A percentile compares a stretch with the other conserved stretches of the same genome.
Conservation (phyloP, 352 stramenopile genomes). For the Phytophthora cactorum region DNA sequence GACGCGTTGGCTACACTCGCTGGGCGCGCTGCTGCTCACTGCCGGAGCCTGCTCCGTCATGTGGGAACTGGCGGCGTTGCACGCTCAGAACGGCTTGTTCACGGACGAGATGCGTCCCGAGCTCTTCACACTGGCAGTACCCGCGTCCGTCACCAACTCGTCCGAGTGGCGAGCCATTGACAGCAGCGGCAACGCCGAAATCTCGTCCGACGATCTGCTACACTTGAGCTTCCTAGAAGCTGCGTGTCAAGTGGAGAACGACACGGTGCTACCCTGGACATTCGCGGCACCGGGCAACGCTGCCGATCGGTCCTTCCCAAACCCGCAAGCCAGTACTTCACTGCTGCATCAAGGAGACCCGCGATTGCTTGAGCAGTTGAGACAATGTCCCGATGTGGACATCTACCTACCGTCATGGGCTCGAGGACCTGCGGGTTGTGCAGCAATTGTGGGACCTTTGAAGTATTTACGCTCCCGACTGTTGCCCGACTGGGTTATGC, state of each 20-base stretch:
- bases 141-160: constrained; percentile 13
- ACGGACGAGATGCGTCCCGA: constrained; percentile 22
- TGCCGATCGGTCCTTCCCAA: constrained; percentile 9
- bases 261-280: constrained; percentile 45
- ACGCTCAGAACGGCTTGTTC: constrained; percentile 22
- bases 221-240: constrained; percentile 45
- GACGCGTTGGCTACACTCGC: constrained; percentile 32
- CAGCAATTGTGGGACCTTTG: constrained; percentile 49
- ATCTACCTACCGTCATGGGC: constrained; percentile 52
- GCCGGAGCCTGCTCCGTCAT: constrained; percentile 26
- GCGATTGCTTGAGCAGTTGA: constrained; percentile 48
- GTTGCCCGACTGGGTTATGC: constrained; percentile 39
- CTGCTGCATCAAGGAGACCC: constrained; percentile 42
- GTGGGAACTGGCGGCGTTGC: constrained; percentile 32
- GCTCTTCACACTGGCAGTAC: constrained; percentile 26
- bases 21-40: constrained; percentile 26
- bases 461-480: constrained; percentile 38
- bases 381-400: constrained; percentile 61
- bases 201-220: constrained; percentile 45
- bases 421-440: constrained; percentile 40
- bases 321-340: constrained; percentile 22
- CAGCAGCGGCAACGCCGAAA: constrained; percentile 16
- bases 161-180: constrained; percentile 27
- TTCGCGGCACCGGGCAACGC: constrained; percentile 28
- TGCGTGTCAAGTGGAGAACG: constrained; percentile 43